Evolutionary conservation across 805 yeast genomes (phyloP).

Genomic region (Priceomyces castillae): DNA sequence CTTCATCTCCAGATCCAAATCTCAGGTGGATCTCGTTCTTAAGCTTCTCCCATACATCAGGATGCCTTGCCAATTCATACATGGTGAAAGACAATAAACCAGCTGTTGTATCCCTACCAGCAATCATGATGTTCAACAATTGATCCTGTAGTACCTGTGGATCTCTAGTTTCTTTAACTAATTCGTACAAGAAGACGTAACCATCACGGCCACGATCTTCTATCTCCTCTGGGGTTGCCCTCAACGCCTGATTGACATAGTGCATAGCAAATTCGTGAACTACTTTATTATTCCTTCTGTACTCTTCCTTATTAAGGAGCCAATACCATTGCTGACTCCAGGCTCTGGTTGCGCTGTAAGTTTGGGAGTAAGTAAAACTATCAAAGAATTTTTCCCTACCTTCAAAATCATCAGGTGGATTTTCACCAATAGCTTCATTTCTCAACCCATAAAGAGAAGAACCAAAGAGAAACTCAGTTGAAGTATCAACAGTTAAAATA

Average conservation of each 20-base stretch:
- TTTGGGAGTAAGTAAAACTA: conserved; percentile 35
- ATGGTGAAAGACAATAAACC: conserved; percentile 35
- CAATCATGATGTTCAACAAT: conserved; percentile 38
- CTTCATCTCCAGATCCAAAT: conserved; percentile 33
- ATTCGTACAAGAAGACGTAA: conserved; percentile 37
- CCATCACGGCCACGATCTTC: conserved; percentile 26
- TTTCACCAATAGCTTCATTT: conserved; percentile 21
- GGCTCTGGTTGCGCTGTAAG: conserved; percentile 27
- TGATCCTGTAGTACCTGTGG: conserved; percentile 37
- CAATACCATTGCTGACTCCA: conserved; percentile 24
- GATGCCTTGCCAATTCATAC: conserved; percentile 35
- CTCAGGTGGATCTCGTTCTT: conserved; percentile 24
- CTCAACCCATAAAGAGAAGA: conserved; percentile 34
- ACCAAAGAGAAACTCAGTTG: conserved; percentile 43
- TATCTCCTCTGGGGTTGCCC: conserved; percentile 22
- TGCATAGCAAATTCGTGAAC: conserved; percentile 29
- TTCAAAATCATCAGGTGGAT: conserved; percentile 15
- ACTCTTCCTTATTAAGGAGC: conserved; percentile 20
- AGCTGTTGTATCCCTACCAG: conserved; percentile 45
- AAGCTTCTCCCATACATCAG: conserved; percentile 29
- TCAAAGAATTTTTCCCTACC: conserved; percentile 34
- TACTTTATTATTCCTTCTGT: conserved; percentile 19
- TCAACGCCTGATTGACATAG: conserved; percentile 31
- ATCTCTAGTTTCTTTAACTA: conserved; percentile 36
- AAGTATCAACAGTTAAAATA: conserved; percentile 39